A percentile compares a stretch with the other conserved stretches of the same genome.
Conservation (phyloP, 2,329 filamentous ascomycete genomes). For the Sclerotinia trifoliorum region DNA sequence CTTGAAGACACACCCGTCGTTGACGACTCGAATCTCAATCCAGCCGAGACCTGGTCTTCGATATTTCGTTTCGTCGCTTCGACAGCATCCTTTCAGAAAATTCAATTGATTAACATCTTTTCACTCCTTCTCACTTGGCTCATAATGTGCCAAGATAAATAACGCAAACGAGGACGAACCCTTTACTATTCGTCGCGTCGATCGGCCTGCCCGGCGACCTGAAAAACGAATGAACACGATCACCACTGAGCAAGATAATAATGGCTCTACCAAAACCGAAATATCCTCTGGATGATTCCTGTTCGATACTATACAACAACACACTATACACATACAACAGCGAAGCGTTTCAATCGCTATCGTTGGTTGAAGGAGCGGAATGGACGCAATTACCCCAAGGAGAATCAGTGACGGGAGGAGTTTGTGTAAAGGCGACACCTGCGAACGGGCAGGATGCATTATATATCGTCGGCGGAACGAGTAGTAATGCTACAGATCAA, state of each 20-base stretch:
- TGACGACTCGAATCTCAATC: constrained; percentile 20
- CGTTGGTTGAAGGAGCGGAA: constrained; percentile 63
- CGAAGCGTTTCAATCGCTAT: constrained; percentile 71
- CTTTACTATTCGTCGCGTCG: constrained; percentile 16
- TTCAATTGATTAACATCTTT: constrained; percentile 3
- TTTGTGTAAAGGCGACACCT: constrained; percentile 71
- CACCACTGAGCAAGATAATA: constrained; percentile 25
- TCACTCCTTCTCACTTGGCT: constrained; percentile 7
- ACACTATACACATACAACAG: constrained; percentile 82
- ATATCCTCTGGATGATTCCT: constrained; percentile 70
- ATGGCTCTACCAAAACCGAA: constrained; percentile 62
- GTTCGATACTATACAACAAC: constrained; percentile 76
- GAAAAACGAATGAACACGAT: constrained; percentile 24
- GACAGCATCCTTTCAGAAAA: constrained; percentile 19
- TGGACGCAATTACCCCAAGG: constrained; percentile 70
- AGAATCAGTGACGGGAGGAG: constrained; percentile 68
- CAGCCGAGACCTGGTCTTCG: background rate
- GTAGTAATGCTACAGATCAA: constrained; percentile 43
- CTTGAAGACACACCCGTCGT: constrained; percentile 15
- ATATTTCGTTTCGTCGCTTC: constrained; percentile 18
- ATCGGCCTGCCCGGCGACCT: constrained; percentile 21
- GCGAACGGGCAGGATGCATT: constrained; percentile 56
- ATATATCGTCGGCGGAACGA: constrained; percentile 78
- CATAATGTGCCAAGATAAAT: constrained; percentile 19
- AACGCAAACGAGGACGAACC: constrained; percentile 17